phyloP scores from a whole-genome alignment of 202 grass and related monocot species.

The Panicum virgatum region DNA sequence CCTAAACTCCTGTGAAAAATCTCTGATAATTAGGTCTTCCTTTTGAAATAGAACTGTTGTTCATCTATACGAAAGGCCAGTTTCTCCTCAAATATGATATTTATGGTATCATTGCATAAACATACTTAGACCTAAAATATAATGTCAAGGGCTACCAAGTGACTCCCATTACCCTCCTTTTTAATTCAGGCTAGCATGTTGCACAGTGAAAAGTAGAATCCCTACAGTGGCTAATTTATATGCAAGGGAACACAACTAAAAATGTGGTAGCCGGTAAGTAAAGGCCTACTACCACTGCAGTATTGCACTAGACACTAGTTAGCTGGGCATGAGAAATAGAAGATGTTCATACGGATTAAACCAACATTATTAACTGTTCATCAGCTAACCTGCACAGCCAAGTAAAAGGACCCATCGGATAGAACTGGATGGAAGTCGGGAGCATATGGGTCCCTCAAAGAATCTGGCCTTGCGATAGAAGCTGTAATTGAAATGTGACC shows the following conservation, averaged over 20 bases:
- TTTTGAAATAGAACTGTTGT: neutral
- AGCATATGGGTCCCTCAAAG: conserved; percentile 47
- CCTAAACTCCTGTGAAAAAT: neutral
- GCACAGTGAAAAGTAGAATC: neutral
- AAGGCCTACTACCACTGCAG: neutral
- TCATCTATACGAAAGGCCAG: neutral
- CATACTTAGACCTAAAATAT: neutral
- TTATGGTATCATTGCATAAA: neutral
- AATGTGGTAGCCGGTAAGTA: neutral
- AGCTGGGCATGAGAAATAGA: conserved; percentile 7
- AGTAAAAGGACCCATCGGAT: conserved; percentile 68
- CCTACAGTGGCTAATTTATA: neutral
- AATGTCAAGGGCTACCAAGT: neutral
- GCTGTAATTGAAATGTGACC: conserved; percentile 63
- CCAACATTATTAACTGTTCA: conserved; percentile 7
- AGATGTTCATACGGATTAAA: neutral
- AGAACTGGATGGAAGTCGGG: conserved; percentile 62
- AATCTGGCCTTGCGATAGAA: conserved; percentile 55
- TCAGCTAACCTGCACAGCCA: conserved; percentile 69
- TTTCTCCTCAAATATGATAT: conserved; percentile 18
- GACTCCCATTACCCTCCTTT: neutral
- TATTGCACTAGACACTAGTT: conserved; percentile 27
- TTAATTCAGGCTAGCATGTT: neutral
- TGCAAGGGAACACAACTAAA: neutral
- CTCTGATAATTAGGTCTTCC: neutral